Percentiles rank a stretch among this genome's conserved stretches.
These are phyloP conservation scores for Nicotiana paniculata DNA, from an alignment of 257 asterid species.

Conservation along the genomic window DNA sequence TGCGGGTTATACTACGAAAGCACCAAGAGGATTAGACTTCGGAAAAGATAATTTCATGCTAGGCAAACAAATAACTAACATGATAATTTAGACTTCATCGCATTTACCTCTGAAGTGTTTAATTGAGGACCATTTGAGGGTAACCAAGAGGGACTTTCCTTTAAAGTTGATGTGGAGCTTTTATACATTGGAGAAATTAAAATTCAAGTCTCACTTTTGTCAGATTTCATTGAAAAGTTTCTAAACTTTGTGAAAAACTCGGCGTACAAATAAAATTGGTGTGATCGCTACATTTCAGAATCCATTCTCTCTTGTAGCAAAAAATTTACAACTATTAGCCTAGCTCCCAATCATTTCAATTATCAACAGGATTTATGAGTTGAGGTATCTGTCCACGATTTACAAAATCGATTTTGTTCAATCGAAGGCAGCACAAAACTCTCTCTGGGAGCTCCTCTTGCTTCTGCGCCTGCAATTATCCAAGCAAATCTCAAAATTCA, in stretches of 20 bases:
- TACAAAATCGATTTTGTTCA: slow-evolving; percentile 63
- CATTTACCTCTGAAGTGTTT: background rate
- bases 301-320: too few relatives aligned
- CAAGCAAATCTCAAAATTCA: background rate
- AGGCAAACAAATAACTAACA: background rate
- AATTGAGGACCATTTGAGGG: background rate
- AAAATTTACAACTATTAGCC: background rate
- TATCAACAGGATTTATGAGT: slow-evolving; percentile 21
- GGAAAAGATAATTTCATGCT: too few relatives aligned
- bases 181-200: background rate
- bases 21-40: too few relatives aligned
- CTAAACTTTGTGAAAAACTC: background rate
- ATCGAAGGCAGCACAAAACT: slow-evolving; percentile 65
- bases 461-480: slow-evolving; percentile 59
- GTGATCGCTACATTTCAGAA: background rate
- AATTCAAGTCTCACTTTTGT: background rate
- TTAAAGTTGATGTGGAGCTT: background rate
- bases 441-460: slow-evolving; percentile 82
- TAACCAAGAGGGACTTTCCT: background rate
- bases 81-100: background rate
- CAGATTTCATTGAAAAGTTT: background rate
- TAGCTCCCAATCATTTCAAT: background rate
- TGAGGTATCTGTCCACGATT: slow-evolving; percentile 59
- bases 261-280: background rate
- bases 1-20: too few relatives aligned